Evolutionary conservation across 345 rosid genomes (phyloP).

Genomic region (Murraya paniculata): DNA sequence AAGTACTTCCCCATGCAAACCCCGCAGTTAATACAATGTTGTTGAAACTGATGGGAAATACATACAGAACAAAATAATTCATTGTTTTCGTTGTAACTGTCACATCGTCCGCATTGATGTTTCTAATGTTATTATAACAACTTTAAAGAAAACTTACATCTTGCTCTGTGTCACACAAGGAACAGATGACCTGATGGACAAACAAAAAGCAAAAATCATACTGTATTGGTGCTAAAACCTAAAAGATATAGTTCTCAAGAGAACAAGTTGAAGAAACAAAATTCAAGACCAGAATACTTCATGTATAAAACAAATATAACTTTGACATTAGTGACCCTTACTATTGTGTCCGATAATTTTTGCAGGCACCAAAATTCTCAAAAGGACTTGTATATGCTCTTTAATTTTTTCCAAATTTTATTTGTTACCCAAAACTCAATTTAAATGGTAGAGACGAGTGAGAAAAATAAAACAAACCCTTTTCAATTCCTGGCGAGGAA

Average conservation of each 20-base stretch:
- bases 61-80: background rate
- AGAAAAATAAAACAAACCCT: constrained; percentile 25
- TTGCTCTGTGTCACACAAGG: constrained; percentile 68
- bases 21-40: constrained; percentile 55
- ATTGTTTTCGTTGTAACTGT: background rate
- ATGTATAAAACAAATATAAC: constrained; percentile 9
- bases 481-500: constrained; percentile 48
- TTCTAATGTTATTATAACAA: background rate
- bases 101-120: background rate
- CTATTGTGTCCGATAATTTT: background rate
- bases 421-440: background rate
- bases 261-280: background rate
- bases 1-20: constrained; percentile 77
- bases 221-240: background rate
- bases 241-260: background rate
- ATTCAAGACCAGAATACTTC: background rate
- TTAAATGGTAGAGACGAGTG: too few relatives aligned
- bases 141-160: constrained; percentile 42
- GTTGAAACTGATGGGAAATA: constrained; percentile 45
- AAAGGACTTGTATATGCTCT: background rate
- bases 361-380: background rate
- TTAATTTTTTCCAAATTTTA: background rate
- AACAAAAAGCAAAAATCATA: background rate
- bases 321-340: background rate
- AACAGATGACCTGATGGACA: constrained; percentile 60